phyloP scores from a whole-genome alignment of 208 protist species.

The Trypanosoma rangeli region DNA sequence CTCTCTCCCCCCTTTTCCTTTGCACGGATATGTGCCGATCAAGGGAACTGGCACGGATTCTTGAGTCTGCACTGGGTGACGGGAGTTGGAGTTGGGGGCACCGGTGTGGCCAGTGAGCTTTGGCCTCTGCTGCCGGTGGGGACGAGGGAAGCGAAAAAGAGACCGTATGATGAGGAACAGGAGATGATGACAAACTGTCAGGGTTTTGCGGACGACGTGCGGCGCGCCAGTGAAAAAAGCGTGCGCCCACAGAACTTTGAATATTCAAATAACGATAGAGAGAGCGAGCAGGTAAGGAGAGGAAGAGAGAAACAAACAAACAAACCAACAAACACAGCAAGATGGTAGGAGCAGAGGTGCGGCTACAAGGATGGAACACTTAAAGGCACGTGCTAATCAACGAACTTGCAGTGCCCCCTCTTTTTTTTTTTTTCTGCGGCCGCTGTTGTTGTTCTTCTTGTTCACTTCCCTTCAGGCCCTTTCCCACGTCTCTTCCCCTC shows the following conservation, averaged over 20 bases:
- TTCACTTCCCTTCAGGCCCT: not conserved
- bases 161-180: not conserved
- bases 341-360: not conserved
- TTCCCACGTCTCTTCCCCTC: not conserved
- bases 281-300: not conserved
- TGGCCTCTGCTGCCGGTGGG: not conserved
- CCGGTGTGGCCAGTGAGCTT: not conserved
- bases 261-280: not conserved
- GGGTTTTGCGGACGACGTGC: not conserved
- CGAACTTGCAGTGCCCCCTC: not conserved
- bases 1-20: too few relatives aligned
- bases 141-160: not conserved
- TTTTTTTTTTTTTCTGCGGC: not conserved
- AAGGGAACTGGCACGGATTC: too few relatives aligned
- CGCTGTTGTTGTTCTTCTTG: not conserved
- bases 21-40: too few relatives aligned
- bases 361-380: not conserved
- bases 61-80: not conserved
- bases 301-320: not conserved
- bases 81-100: not conserved
- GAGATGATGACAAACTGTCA: not conserved
- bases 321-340: not conserved
- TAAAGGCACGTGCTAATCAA: not conserved
- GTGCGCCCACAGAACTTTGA: not conserved
- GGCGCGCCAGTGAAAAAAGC: not conserved